These are phyloP conservation scores for Castanea mollissima DNA, from an alignment of 306 rosid genomes.

Conservation along the genomic window DNA sequence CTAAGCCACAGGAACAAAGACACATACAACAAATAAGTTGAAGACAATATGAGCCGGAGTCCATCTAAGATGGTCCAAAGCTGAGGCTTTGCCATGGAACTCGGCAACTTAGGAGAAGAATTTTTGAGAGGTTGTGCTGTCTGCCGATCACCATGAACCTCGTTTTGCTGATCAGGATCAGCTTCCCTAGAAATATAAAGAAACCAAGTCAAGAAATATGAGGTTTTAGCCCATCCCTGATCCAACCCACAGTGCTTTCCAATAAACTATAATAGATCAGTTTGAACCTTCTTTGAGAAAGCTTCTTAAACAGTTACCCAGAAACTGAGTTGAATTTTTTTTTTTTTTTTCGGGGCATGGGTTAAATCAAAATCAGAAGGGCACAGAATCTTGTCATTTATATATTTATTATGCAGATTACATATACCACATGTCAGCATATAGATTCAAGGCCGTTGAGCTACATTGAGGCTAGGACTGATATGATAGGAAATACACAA, in stretches of 20 bases:
- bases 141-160: conserved; percentile 39
- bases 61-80: conserved; percentile 83
- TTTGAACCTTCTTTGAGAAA: not conserved
- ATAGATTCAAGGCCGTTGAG: not conserved
- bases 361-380: not conserved
- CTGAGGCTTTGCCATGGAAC: conserved; percentile 50
- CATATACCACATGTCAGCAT: not conserved
- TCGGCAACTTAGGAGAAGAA: conserved; percentile 51
- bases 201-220: conserved; percentile 5
- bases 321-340: not conserved
- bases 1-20: conserved; percentile 88
- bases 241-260: not conserved
- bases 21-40: conserved; percentile 73
- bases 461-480: too few species aligned
- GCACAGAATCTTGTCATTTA: not conserved
- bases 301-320: not conserved
- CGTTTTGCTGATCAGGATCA: conserved; percentile 40
- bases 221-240: not conserved
- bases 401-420: not conserved
- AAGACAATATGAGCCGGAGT: conserved; percentile 73
- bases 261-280: not conserved
- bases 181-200: conserved; percentile 49
- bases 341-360: not conserved
- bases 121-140: conserved; percentile 25
- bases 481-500: too few species aligned